A percentile compares a stretch with the other conserved stretches of the same genome.
phyloP scores from a whole-genome alignment of 768 basidiomycete species.

The button mushroom (Agaricus bisporus) region DNA sequence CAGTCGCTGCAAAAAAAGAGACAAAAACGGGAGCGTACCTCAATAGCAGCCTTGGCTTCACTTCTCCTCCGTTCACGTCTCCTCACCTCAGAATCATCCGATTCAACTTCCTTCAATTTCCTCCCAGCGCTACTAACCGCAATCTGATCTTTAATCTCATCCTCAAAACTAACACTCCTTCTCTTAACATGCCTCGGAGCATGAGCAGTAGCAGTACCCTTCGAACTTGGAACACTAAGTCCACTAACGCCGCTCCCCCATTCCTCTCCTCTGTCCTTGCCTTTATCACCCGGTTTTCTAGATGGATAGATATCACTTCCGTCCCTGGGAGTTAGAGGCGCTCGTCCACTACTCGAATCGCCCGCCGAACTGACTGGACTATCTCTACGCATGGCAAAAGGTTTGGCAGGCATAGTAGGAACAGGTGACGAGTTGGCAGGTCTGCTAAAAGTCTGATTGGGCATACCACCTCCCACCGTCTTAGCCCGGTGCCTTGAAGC shows the following conservation, averaged over 20 bases:
- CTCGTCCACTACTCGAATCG: slow-evolving; percentile 72
- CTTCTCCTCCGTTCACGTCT: slow-evolving; percentile 69
- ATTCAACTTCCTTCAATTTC: slow-evolving; percentile 15
- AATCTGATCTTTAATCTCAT: slow-evolving; percentile 26
- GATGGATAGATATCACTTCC: slow-evolving; percentile 53
- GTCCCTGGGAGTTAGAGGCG: slow-evolving; percentile 72
- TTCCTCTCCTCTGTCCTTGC: slow-evolving; percentile 18
- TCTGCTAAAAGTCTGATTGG: slow-evolving; percentile 19
- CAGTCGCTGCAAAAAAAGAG: slow-evolving; percentile 3
- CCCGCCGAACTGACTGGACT: slow-evolving; percentile 85
- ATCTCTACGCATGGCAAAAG: slow-evolving; percentile 52
- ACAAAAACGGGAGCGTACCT: slow-evolving; percentile 44
- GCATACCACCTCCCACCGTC: slow-evolving; percentile 30
- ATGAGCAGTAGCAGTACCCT: not conserved
- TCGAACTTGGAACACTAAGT: slow-evolving; percentile 15
- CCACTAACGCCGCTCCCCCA: slow-evolving; percentile 30
- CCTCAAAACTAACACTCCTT: slow-evolving; percentile 67
- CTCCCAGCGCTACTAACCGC: slow-evolving; percentile 13
- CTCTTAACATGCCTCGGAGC: slow-evolving; percentile 37
- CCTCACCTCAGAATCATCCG: slow-evolving; percentile 41
- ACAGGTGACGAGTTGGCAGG: slow-evolving; percentile 17
- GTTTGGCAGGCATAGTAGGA: slow-evolving; percentile 34
- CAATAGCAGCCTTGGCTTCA: slow-evolving; percentile 84
- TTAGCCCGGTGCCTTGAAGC: slow-evolving; percentile 30
- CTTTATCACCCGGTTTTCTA: slow-evolving; percentile 11